These are phyloP conservation scores for Fusarium brevicatenulatum DNA, from an alignment of 2,329 filamentous ascomycete genomes.

Conservation along the genomic window DNA sequence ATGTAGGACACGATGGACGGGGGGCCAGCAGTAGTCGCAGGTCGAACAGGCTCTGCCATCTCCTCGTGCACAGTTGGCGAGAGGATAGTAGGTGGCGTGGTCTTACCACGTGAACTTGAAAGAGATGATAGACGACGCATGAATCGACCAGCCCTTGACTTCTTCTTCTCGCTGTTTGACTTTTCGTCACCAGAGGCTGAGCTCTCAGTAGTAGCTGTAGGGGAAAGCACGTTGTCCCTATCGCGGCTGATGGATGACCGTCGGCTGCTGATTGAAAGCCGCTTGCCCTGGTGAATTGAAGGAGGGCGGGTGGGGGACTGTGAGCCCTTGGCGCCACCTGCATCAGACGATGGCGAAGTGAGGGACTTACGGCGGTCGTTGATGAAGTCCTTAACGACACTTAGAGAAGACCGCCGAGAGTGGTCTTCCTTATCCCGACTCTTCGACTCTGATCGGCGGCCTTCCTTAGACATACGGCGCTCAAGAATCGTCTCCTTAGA, in stretches of 20 bases:
- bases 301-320: slow-evolving; percentile 60
- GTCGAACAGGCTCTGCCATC: slow-evolving; percentile 39
- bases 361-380: slow-evolving; percentile 67
- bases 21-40: slow-evolving; percentile 46
- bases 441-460: slow-evolving; percentile 48
- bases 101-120: slow-evolving; percentile 59
- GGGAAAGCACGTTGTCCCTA: slow-evolving; percentile 49
- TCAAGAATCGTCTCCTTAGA: slow-evolving; percentile 60
- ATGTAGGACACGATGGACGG: slow-evolving; percentile 71
- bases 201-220: slow-evolving; percentile 56
- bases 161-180: slow-evolving; percentile 57
- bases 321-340: slow-evolving; percentile 44
- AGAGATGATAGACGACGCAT: slow-evolving; percentile 69
- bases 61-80: slow-evolving; percentile 65
- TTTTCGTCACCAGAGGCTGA: slow-evolving; percentile 61
- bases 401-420: slow-evolving; percentile 67
- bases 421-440: slow-evolving; percentile 51
- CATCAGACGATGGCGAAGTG: slow-evolving; percentile 59
- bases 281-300: slow-evolving; percentile 60
- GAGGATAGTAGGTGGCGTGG: slow-evolving; percentile 53
- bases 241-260: slow-evolving; percentile 64
- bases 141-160: slow-evolving; percentile 65
- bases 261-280: slow-evolving; percentile 72
- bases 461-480: slow-evolving; percentile 57
- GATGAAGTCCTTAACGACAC: slow-evolving; percentile 69